phyloP scores from a whole-genome alignment of 169 alveolate genomes.

The Toxoplasma gondii region DNA sequence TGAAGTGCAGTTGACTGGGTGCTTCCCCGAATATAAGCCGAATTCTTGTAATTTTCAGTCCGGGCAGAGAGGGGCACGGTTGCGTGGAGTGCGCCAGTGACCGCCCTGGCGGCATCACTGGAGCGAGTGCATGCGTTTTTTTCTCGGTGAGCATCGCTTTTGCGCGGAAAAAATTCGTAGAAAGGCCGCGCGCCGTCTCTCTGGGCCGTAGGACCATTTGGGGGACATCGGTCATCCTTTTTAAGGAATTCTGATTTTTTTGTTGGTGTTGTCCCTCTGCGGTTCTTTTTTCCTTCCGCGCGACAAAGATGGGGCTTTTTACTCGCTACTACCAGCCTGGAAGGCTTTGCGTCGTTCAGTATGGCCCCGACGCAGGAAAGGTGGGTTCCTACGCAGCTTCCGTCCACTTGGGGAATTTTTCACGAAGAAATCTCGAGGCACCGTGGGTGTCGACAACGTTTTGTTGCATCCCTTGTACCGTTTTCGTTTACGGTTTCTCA shows the following conservation, averaged over 20 bases:
- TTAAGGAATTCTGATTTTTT: neutral
- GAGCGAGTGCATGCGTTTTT: neutral
- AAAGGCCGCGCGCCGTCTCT: neutral
- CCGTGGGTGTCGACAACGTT: neutral
- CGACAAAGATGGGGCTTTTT: constrained; percentile 80
- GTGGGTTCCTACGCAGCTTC: constrained; percentile 66
- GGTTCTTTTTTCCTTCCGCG: neutral
- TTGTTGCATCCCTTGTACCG: neutral
- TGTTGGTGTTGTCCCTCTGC: neutral
- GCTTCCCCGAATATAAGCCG: neutral
- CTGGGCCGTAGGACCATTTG: neutral
- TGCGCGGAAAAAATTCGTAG: neutral
- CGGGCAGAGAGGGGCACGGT: no score
- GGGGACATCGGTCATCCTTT: neutral
- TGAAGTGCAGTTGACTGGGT: no score
- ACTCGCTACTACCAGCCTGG: constrained; percentile 93
- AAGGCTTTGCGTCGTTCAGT: constrained; percentile 90
- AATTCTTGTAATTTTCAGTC: no score
- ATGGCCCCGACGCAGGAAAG: constrained; percentile 94
- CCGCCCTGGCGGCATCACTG: no score
- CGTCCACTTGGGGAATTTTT: neutral
- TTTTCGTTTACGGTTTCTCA: neutral
- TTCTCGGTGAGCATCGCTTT: neutral
- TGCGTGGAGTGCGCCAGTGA: no score
- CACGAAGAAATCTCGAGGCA: neutral